Conservation (phyloP, 306 rosid genomes). For the Erythrophleum fordii region DNA sequence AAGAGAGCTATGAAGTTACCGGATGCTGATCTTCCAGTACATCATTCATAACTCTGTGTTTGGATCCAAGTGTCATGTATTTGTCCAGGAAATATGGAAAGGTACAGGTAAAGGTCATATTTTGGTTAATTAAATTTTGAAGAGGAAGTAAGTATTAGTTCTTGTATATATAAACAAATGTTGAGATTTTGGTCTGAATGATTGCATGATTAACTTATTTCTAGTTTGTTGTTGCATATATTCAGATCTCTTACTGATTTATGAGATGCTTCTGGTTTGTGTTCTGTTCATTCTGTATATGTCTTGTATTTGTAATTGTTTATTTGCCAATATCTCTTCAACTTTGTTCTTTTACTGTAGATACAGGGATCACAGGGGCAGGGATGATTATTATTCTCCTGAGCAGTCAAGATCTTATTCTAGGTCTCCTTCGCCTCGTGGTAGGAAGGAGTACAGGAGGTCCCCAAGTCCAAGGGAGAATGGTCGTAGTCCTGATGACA, state of each 20-base stretch:
- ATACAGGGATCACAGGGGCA: conserved; percentile 65
- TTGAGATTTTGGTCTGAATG: conserved; percentile 29
- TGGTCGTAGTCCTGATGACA: conserved; percentile 55
- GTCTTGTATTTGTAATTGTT: conserved; percentile 20
- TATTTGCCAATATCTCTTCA: conserved; percentile 14
- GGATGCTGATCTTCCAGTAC: conserved; percentile 92
- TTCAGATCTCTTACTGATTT: conserved; percentile 34
- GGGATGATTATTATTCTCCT: conserved; percentile 65
- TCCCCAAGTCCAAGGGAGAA: conserved; percentile 65
- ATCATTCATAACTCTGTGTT: conserved; percentile 83
- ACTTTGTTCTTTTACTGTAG: conserved; percentile 16
- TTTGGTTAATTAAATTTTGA: conserved; percentile 69
- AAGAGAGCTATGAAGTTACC: conserved; percentile 93
- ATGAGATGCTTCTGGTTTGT: conserved; percentile 38
- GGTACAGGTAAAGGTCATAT: conserved; percentile 93
- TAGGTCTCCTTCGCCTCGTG: conserved; percentile 64
- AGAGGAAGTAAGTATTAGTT: conserved; percentile 60
- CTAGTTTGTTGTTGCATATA: conserved; percentile 41
- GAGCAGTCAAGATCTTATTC: conserved; percentile 79
- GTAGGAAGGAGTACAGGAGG: conserved; percentile 53
- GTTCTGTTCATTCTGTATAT: conserved; percentile 14
- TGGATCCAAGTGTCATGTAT: conserved; percentile 82
- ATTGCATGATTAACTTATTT: conserved; percentile 30
- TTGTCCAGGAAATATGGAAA: conserved; percentile 83
- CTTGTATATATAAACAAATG: conserved; percentile 31